These are phyloP conservation scores for Veloboletus limbatus DNA, from an alignment of 1,284 basidiomycete genomes.

Conservation along the genomic window DNA sequence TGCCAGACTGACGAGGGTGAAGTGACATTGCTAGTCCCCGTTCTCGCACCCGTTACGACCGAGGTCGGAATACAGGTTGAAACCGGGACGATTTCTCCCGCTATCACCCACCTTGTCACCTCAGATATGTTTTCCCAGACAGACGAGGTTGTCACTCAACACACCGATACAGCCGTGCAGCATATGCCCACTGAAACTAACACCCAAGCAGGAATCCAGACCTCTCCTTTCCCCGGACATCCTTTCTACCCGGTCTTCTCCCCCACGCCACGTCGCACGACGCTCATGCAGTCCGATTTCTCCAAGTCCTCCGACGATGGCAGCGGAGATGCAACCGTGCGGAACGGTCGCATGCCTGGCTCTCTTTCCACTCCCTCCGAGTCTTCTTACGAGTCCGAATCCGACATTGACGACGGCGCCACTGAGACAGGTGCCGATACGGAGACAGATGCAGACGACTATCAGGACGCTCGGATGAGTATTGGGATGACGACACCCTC, in stretches of 20 bases:
- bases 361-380: constrained; percentile 27
- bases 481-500: constrained; percentile 63
- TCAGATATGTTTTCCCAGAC: constrained; percentile 53
- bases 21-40: constrained; percentile 26
- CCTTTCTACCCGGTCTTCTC: constrained; percentile 23
- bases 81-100: constrained; percentile 19
- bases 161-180: constrained; percentile 42
- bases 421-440: constrained; percentile 63
- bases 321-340: constrained; percentile 45
- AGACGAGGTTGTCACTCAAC: constrained; percentile 35
- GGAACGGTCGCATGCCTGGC: constrained; percentile 31
- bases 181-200: constrained; percentile 31
- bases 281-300: constrained; percentile 47
- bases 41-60: constrained; percentile 31
- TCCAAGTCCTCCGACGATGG: constrained; percentile 36
- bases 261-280: constrained; percentile 38
- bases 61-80: constrained; percentile 37
- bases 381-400: constrained; percentile 38
- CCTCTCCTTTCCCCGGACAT: constrained; percentile 21
- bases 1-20: constrained; percentile 55
- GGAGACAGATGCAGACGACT: constrained; percentile 74
- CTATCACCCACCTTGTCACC: constrained; percentile 12
- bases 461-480: constrained; percentile 79
- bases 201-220: constrained; percentile 42
- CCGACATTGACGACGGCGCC: constrained; percentile 48